These are phyloP conservation scores for Oldenlandia corymbosa DNA, from an alignment of 257 asterid genomes.

Conservation along the genomic window DNA sequence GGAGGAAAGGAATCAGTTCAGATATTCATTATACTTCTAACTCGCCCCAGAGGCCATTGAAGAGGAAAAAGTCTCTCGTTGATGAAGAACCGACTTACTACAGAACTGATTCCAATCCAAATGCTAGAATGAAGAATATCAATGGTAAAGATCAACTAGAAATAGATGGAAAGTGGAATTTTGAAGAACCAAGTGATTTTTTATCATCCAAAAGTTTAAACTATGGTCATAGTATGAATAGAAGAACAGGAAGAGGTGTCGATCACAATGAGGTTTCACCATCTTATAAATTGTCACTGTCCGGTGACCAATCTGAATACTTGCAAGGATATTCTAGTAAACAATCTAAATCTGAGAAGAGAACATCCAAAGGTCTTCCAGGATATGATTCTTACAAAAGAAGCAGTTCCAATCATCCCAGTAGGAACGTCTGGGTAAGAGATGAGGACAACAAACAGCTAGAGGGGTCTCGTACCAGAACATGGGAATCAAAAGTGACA, in stretches of 20 bases:
- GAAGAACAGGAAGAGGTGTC: constrained; percentile 6
- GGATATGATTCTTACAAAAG: constrained; percentile 4
- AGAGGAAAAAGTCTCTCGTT: constrained; percentile 15
- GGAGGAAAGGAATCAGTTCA: constrained; percentile 10
- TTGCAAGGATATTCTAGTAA: constrained; percentile 14
- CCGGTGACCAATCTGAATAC: constrained; percentile 9
- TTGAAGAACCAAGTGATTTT: constrained; percentile 12
- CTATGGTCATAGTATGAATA: constrained; percentile 1
- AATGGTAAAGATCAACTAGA: constrained; percentile 16
- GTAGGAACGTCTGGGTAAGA: constrained; percentile 29
- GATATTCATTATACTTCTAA: constrained; percentile 8
- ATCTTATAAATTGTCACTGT: constrained; percentile 15
- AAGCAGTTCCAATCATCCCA: constrained; percentile 4
- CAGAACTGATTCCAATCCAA: constrained; percentile 9
- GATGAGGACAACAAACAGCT: constrained; percentile 15
- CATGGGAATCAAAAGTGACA: constrained; percentile 14
- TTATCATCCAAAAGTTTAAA: constrained; percentile 15
- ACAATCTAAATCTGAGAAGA: constrained; percentile 17
- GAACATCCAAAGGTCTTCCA: constrained; percentile 5
- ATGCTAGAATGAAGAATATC: constrained; percentile 8
- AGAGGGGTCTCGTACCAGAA: constrained; percentile 13
- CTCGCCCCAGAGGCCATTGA: constrained; percentile 11
- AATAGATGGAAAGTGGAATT: constrained; percentile 17
- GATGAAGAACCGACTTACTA: constrained; percentile 21
- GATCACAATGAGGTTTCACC: constrained; percentile 13